These are phyloP conservation scores for Ilex asprella DNA, from an alignment of 257 asterid genomes.

Conservation along the genomic window DNA sequence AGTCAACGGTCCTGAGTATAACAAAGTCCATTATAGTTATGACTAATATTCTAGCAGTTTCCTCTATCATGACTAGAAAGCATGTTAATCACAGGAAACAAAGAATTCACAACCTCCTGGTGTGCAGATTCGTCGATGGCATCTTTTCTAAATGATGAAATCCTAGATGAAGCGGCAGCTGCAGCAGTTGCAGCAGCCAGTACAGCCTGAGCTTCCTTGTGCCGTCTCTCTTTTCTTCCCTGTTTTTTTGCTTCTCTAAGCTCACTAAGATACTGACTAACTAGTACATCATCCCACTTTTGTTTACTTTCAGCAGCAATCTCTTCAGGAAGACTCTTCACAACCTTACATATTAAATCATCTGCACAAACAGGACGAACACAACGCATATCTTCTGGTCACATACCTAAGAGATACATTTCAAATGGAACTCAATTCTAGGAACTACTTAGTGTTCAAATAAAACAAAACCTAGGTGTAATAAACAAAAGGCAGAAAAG, in stretches of 20 bases:
- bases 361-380: constrained; percentile 38
- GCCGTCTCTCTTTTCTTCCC: constrained; percentile 92
- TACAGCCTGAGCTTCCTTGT: constrained; percentile 92
- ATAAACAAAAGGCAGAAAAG: constrained; percentile 2
- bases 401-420: neutral
- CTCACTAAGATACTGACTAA: constrained; percentile 67
- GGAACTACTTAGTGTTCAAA: neutral
- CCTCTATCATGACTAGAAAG: constrained; percentile 4
- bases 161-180: constrained; percentile 92
- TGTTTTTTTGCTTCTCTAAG: constrained; percentile 88
- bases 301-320: constrained; percentile 52
- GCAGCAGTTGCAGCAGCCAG: constrained; percentile 99
- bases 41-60: neutral
- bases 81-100: neutral
- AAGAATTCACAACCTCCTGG: constrained; percentile 43
- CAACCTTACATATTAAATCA: constrained; percentile 63
- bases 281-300: constrained; percentile 81
- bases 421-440: constrained; percentile 4
- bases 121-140: constrained; percentile 54
- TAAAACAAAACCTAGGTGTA: neutral
- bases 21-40: neutral
- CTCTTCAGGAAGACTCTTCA: constrained; percentile 62
- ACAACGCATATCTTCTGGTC: constrained; percentile 8
- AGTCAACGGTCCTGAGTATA: neutral
- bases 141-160: constrained; percentile 79